Evolutionary conservation across 75 land plant genomes (phyloP).

Genomic region (Azolla pinnata): DNA sequence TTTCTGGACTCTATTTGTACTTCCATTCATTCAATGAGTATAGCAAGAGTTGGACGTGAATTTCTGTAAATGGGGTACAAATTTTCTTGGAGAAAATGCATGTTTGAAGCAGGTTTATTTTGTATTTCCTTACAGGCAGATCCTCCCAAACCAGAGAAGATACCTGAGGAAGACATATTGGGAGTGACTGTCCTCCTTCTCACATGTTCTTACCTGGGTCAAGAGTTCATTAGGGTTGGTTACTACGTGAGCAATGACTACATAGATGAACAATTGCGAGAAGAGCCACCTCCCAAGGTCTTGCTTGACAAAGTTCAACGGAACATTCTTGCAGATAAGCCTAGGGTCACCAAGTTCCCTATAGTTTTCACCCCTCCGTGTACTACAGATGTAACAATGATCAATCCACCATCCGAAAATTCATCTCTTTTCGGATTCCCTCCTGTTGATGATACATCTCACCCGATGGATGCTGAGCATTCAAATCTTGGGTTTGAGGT

Average conservation of each 20-base stretch:
- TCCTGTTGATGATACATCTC: background rate
- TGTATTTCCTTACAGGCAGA: constrained; percentile 54
- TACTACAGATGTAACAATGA: background rate
- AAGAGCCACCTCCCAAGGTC: constrained; percentile 76
- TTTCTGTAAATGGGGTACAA: too few species aligned
- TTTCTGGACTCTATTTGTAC: too few species aligned
- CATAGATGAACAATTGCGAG: constrained; percentile 65
- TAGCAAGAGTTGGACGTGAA: too few species aligned
- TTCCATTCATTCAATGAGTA: too few species aligned
- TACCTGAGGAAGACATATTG: constrained; percentile 83
- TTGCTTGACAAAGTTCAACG: constrained; percentile 69
- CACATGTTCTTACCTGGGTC: constrained; percentile 89
- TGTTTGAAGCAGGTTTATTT: too few species aligned
- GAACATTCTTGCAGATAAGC: constrained; percentile 82
- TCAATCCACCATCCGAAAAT: background rate
- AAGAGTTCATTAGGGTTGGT: constrained; percentile 85
- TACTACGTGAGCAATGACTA: constrained; percentile 98
- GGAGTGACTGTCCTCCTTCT: constrained; percentile 87
- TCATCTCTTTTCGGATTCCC: background rate
- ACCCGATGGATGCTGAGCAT: background rate
- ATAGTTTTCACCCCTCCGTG: constrained; percentile 14
- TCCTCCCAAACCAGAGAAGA: constrained; percentile 76
- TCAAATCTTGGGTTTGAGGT: too few species aligned
- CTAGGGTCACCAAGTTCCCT: constrained; percentile 85
- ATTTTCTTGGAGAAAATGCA: too few species aligned